phyloP scores from a whole-genome alignment of 768 basidiomycete species.

The Lactifluus subvellereus region DNA sequence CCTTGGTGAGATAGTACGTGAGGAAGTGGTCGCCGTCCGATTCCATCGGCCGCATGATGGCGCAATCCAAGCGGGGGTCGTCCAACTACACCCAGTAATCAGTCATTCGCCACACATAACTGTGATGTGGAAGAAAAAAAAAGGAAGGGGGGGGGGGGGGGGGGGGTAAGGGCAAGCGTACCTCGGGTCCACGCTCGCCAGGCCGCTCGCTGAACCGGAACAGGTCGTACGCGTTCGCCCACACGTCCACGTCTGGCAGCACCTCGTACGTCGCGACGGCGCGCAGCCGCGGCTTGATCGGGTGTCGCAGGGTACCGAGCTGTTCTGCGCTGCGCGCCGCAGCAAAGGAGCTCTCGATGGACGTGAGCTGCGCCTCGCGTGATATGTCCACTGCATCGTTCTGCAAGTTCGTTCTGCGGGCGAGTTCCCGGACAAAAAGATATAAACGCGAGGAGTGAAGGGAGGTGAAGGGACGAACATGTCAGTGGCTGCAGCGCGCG shows the following conservation, averaged over 20 bases:
- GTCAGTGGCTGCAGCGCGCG: conserved; percentile 40
- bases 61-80: conserved; percentile 79
- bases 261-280: conserved; percentile 81
- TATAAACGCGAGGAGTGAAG: background rate
- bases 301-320: conserved; percentile 60
- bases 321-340: conserved; percentile 56
- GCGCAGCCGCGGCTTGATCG: conserved; percentile 66
- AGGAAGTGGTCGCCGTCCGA: conserved; percentile 85
- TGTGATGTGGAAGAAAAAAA: no score
- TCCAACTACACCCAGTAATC: conserved; percentile 42
- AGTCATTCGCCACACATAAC: background rate
- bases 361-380: conserved; percentile 63
- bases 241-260: conserved; percentile 78
- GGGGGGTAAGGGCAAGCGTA: conserved; percentile 30
- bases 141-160: background rate
- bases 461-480: conserved; percentile 38
- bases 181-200: conserved; percentile 69
- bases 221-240: conserved; percentile 85
- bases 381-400: conserved; percentile 59
- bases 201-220: conserved; percentile 83
- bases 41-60: conserved; percentile 82
- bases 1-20: conserved; percentile 74
- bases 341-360: conserved; percentile 73
- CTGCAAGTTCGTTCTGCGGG: conserved; percentile 41
- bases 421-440: background rate